A percentile compares a stretch with the other conserved stretches of the same genome.
phyloP scores from a whole-genome alignment of 257 asterid species.

The Fraxinus excelsior region DNA sequence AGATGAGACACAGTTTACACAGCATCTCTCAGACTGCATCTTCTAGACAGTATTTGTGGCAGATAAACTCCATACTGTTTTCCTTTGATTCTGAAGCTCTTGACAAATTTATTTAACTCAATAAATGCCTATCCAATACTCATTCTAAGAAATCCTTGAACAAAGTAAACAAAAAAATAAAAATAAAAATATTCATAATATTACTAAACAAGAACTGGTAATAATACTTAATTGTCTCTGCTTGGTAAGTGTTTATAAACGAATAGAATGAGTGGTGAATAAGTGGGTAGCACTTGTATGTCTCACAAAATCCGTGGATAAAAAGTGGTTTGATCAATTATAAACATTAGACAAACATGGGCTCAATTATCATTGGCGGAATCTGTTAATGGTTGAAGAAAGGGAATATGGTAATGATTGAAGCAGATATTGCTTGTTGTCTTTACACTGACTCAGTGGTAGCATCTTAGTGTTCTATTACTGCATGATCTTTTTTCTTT shows the following conservation, averaged over 20 bases:
- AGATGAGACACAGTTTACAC: neutral
- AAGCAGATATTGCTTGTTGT: neutral
- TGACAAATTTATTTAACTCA: neutral
- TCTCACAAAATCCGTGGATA: too few species aligned
- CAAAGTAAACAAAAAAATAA: neutral
- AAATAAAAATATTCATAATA: too few species aligned
- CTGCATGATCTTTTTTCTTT: constrained; percentile 8
- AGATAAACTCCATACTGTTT: neutral
- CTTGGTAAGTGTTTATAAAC: too few species aligned
- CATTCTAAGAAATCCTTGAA: neutral
- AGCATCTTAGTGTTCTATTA: neutral
- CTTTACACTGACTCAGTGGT: neutral
- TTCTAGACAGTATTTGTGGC: neutral
- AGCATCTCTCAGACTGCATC: neutral
- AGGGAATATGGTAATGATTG: neutral
- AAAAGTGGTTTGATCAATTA: too few species aligned
- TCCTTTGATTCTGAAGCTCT: neutral
- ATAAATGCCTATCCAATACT: neutral
- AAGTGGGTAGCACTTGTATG: too few species aligned
- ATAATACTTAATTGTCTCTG: neutral
- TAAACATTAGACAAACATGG: too few species aligned
- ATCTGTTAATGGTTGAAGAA: neutral
- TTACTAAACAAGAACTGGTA: neutral
- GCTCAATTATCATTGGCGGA: neutral
- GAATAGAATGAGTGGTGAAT: too few species aligned